Percentiles rank a stretch among this genome's conserved stretches.
These are phyloP conservation scores for Solanum paucissectum DNA, from an alignment of 257 asterid species.

Conservation along the genomic window DNA sequence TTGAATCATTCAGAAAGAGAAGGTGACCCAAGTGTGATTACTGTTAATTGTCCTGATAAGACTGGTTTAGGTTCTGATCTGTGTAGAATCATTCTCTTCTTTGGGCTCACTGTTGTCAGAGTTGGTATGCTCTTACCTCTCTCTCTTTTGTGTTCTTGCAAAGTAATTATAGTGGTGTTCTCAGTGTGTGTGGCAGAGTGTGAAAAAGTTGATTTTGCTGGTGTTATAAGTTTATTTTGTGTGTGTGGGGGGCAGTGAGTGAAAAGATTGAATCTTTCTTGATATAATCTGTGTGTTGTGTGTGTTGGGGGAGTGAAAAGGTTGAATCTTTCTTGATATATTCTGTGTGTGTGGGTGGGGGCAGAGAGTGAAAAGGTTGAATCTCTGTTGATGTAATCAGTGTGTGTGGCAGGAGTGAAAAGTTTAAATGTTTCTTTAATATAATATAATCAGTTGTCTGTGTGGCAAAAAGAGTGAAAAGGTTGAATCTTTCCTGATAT, in stretches of 20 bases:
- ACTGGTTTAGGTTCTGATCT: conserved; percentile 89
- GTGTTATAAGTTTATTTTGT: background rate
- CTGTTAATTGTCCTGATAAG: conserved; percentile 85
- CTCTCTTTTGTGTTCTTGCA: background rate
- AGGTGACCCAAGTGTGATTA: conserved; percentile 69
- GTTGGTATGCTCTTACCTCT: conserved; percentile 32
- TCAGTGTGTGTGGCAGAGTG: background rate
- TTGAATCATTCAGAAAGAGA: conserved; percentile 51
- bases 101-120: conserved; percentile 63
- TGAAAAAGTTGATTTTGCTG: background rate
- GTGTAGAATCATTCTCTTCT: conserved; percentile 80
- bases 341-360: background rate
- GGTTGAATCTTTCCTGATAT: background rate
- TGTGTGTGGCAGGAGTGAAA: background rate
- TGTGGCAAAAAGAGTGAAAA: background rate
- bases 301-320: background rate
- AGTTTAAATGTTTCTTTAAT: background rate
- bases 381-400: background rate
- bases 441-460: background rate
- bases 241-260: background rate
- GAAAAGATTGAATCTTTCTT: background rate
- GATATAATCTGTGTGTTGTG: background rate
- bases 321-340: background rate
- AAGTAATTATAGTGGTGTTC: background rate
- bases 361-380: background rate